A percentile compares a stretch with the other conserved stretches of the same genome.
Evolutionary conservation across 768 basidiomycete genomes (phyloP).

Genomic region (Filobasidium wieringae): DNA sequence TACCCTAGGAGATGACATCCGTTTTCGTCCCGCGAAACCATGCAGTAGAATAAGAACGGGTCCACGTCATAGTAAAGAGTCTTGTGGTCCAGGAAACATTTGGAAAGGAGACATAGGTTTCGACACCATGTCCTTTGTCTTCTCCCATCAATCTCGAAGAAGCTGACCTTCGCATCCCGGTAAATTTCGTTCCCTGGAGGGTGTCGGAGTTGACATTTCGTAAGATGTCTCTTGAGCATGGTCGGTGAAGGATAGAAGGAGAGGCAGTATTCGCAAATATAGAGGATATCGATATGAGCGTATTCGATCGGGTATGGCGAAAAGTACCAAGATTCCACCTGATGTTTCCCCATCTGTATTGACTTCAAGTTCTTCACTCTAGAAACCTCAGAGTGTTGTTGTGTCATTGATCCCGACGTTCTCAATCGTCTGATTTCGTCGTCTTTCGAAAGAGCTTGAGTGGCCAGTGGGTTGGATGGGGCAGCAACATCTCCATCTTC

Average conservation of each 20-base stretch:
- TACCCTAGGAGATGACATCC: conserved; percentile 95
- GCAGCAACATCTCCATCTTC: conserved; percentile 39
- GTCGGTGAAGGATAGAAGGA: conserved; percentile 80
- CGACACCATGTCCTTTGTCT: conserved; percentile 92
- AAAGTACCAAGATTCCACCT: conserved; percentile 99
- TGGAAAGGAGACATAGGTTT: conserved; percentile 88
- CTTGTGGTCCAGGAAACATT: conserved; percentile 98
- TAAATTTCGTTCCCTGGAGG: conserved; percentile 99
- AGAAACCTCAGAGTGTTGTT: conserved; percentile 92
- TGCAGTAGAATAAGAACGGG: conserved; percentile 98
- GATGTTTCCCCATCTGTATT: conserved; percentile 87
- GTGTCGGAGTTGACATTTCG: conserved; percentile 77
- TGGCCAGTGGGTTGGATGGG: conserved; percentile 45
- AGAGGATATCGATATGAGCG: conserved; percentile 85
- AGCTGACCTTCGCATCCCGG: conserved; percentile 89
- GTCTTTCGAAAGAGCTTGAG: conserved; percentile 67
- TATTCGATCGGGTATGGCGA: conserved; percentile 98
- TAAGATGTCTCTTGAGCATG: conserved; percentile 83
- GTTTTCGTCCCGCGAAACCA: conserved; percentile 80
- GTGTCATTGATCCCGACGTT: conserved; percentile 97
- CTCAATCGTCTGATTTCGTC: conserved; percentile 98
- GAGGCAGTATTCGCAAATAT: conserved; percentile 97
- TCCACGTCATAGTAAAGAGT: conserved; percentile 99
- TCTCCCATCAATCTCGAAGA: conserved; percentile 97
- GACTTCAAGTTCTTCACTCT: conserved; percentile 97